A percentile compares a stretch with the other conserved stretches of the same genome.
These are phyloP conservation scores for Bretschneidera sinensis DNA, from an alignment of 345 rosid species.

Conservation along the genomic window DNA sequence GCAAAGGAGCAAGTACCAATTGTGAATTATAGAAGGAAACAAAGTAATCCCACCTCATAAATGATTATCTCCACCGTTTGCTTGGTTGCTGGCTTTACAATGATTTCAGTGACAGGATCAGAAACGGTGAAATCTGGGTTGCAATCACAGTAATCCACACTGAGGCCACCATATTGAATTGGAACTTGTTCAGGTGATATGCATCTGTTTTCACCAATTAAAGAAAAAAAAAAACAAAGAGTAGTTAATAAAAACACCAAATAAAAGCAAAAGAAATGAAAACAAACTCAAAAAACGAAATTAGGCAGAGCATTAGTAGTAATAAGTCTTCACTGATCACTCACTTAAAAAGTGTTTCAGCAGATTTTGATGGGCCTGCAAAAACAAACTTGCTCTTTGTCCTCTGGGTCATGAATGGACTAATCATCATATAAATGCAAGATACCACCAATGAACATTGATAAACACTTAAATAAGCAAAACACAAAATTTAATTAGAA, in stretches of 20 bases:
- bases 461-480: constrained; percentile 45
- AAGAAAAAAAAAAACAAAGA: background rate
- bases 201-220: constrained; percentile 42
- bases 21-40: background rate
- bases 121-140: constrained; percentile 62
- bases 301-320: background rate
- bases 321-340: constrained; percentile 7
- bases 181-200: constrained; percentile 85
- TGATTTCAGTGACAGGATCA: constrained; percentile 66
- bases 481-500: background rate
- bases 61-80: constrained; percentile 83
- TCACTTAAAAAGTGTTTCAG: constrained; percentile 81
- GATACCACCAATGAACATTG: constrained; percentile 84
- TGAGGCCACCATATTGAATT: constrained; percentile 81
- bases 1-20: background rate
- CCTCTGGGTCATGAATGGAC: constrained; percentile 69
- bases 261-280: background rate
- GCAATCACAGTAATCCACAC: constrained; percentile 79
- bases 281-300: background rate
- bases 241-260: background rate
- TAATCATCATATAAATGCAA: constrained; percentile 52
- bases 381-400: constrained; percentile 76
- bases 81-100: constrained; percentile 71
- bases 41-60: constrained; percentile 53
- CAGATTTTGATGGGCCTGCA: constrained; percentile 49